phyloP scores from a whole-genome alignment of 345 rosid species.

The Gossypium stocksii region DNA sequence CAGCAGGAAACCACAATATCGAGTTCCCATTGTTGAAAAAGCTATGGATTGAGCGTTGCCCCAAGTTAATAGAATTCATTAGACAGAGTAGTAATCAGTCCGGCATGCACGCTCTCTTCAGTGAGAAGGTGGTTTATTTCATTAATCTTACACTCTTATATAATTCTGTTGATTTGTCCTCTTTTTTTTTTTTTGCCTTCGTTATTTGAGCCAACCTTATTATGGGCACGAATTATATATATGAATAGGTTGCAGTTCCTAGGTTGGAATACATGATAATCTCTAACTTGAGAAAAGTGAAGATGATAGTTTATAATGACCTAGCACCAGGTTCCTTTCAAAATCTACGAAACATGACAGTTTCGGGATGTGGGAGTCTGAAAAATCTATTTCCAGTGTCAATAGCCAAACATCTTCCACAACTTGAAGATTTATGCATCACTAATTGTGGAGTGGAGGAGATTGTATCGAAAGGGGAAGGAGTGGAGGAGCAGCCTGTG shows the following conservation, averaged over 20 bases:
- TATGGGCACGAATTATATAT: neutral
- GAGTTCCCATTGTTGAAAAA: neutral
- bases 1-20: neutral
- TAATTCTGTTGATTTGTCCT: too few relatives aligned
- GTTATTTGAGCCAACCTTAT: too few relatives aligned
- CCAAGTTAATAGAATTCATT: neutral
- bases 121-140: neutral
- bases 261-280: constrained; percentile 3
- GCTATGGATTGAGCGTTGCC: neutral
- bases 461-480: neutral
- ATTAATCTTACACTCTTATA: neutral
- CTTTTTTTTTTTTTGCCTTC: too few relatives aligned
- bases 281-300: neutral
- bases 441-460: too few relatives aligned
- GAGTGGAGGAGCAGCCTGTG: neutral
- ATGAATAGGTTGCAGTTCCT: constrained; percentile 15
- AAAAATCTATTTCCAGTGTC: too few relatives aligned
- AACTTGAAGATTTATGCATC: too few relatives aligned
- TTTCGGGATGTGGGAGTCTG: neutral
- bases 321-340: constrained; percentile 7
- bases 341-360: too few relatives aligned
- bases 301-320: constrained; percentile 16
- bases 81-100: neutral
- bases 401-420: too few relatives aligned
- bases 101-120: neutral